phyloP scores from a whole-genome alignment of 2,329 filamentous ascomycete genomes.

The Talaromyces amestolkiae region DNA sequence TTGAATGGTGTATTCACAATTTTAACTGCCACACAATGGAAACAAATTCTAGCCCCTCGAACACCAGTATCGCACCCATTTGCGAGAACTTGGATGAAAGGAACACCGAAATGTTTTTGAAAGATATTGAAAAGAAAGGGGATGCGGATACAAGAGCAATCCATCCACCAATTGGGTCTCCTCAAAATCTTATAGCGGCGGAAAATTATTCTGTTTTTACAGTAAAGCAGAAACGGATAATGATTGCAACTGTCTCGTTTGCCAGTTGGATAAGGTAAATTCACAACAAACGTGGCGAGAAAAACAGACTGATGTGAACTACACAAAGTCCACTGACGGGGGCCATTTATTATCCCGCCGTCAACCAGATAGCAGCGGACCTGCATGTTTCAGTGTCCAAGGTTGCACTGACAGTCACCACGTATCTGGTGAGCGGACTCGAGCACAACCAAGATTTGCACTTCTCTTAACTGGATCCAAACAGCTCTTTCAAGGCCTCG shows the following conservation, averaged over 20 bases:
- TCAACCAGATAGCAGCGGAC: not conserved
- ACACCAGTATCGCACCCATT: no score
- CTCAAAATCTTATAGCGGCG: not conserved
- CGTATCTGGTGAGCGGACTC: not conserved
- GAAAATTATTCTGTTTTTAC: conserved; percentile 8
- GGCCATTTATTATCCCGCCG: not conserved
- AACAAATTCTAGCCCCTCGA: no score
- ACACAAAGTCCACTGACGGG: not conserved
- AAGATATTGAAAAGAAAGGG: not conserved
- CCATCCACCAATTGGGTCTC: not conserved
- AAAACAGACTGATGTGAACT: not conserved
- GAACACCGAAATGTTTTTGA: not conserved
- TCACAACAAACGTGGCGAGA: no score
- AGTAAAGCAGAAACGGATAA: conserved; percentile 4
- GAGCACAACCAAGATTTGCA: no score
- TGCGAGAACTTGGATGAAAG: no score
- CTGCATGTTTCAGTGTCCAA: not conserved
- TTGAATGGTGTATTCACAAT: no score
- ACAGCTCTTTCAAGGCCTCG: conserved; percentile 48
- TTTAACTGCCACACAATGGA: no score
- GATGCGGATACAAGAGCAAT: not conserved
- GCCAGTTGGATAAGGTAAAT: conserved; percentile 8
- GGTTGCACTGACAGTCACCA: conserved; percentile 2
- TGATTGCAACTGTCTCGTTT: conserved; percentile 7
- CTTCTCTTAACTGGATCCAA: no score